Base-by-base conservation (phyloP, 2,329 filamentous ascomycete genomes). In the Simplicillium aogashimaense region DNA sequence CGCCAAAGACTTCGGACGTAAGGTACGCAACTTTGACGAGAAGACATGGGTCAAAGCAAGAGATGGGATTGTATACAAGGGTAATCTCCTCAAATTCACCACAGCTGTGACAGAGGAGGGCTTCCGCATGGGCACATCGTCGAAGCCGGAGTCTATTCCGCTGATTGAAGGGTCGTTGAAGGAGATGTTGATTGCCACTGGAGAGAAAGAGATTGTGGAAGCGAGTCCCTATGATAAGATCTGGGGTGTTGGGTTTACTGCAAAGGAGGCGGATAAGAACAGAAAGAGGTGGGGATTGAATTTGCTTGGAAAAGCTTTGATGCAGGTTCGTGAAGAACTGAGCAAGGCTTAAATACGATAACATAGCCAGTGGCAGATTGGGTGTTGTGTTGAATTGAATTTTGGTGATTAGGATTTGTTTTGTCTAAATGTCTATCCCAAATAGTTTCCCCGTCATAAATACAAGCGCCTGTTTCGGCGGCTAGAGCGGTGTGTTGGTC, bases 211-310 rank as follows among this genome's bases (percentile, higher is more conserved):
- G 55, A 51, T 85, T 16, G 75, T 83, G 2, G 79, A 81, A 59
- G 76, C 76, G 28, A 69, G 69, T 43, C 74, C 78, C 10, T 64
- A 56, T 43, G 80, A 85, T 59, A 52, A 65, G 5, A 70, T 83
- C 40, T 85, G 80, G 81, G 81, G 80, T 2, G 62, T 85, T 35
- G 81, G 81, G 6, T 82, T 75, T 49, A 59, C 51, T 3, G 71
- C 67, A 7, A 60, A 58, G 14, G 59, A 69, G 50, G 78, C 78
- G 3, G 64, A 60, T 41, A 45, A 18, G 2, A 65, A 67, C 37
- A 65, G 69, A 36, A 53, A 58, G 14, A 47, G 55, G 3, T 85
- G 80, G 81, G 81, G 81, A 0, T 42, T 71, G 59, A 85, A 85
- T 57, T 52, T 83, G 42, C 54, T 85, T 36, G 81, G 80, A 0